Conservation (phyloP, 2,329 filamentous ascomycete genomes). For the Neonectria magnoliae region DNA sequence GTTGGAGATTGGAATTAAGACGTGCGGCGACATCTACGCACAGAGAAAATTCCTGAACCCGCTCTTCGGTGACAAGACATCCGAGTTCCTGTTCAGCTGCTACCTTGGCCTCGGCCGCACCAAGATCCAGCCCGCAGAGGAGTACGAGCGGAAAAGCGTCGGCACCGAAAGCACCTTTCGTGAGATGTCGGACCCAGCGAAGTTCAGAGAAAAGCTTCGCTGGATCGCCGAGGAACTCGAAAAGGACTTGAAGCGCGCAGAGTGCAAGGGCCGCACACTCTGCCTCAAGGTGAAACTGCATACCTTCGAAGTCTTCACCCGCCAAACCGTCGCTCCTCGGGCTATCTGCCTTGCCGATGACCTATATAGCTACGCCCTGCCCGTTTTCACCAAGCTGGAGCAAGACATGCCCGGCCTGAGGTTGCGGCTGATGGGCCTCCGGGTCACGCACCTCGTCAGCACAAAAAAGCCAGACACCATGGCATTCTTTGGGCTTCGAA, state of each 20-base stretch:
- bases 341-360: constrained; percentile 81
- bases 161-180: constrained; percentile 93
- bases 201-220: constrained; percentile 81
- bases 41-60: constrained; percentile 77
- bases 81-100: constrained; percentile 84
- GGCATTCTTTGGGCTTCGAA: constrained; percentile 78
- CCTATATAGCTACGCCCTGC: constrained; percentile 81
- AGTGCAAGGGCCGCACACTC: constrained; percentile 90
- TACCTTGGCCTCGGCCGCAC: constrained; percentile 90
- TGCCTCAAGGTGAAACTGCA: constrained; percentile 94
- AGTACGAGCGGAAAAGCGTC: constrained; percentile 91
- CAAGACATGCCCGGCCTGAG: constrained; percentile 84
- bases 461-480: constrained; percentile 83
- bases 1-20: constrained; percentile 85
- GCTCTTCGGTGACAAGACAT: constrained; percentile 92
- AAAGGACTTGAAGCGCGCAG: constrained; percentile 80
- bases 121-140: constrained; percentile 84
- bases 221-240: constrained; percentile 86
- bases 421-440: constrained; percentile 85
- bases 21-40: constrained; percentile 85
- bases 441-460: constrained; percentile 87
- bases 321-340: constrained; percentile 80
- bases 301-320: constrained; percentile 89
- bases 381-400: constrained; percentile 85
- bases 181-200: constrained; percentile 75